Evolutionary conservation across 225 moss, liverwort and hornwort genomes (phyloP).

Genomic region (Marchantia polymorpha): DNA sequence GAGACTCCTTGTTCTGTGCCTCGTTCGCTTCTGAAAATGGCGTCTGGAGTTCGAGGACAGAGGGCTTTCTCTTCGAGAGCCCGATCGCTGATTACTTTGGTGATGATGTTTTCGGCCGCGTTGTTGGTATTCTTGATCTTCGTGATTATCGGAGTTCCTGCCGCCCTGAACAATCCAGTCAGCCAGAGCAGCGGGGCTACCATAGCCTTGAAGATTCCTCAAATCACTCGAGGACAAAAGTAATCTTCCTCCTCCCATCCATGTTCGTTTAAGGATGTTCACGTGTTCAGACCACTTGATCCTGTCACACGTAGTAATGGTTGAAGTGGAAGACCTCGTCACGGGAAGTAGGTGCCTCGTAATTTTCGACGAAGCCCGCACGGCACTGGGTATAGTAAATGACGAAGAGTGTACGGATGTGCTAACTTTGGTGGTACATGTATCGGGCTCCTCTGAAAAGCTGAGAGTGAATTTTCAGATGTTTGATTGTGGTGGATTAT

Average conservation of each 20-base stretch:
- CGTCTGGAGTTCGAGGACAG: constrained; percentile 32
- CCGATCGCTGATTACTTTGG: constrained; percentile 34
- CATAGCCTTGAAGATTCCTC: constrained; percentile 40
- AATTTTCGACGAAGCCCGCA: too few relatives aligned
- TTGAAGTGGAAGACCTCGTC: too few relatives aligned
- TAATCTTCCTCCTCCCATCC: constrained; percentile 16
- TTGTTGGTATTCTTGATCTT: constrained; percentile 42
- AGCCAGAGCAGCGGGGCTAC: constrained; percentile 33
- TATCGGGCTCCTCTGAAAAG: too few relatives aligned
- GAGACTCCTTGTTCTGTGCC: neutral
- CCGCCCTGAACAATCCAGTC: constrained; percentile 8
- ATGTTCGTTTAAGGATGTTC: neutral
- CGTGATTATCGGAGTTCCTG: constrained; percentile 37
- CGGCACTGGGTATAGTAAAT: too few relatives aligned
- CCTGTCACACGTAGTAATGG: too few relatives aligned
- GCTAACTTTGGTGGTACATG: too few relatives aligned
- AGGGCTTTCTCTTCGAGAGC: constrained; percentile 36
- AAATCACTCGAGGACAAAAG: constrained; percentile 8
- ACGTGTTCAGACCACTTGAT: neutral
- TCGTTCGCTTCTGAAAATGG: constrained; percentile 24
- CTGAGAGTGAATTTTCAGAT: too few relatives aligned
- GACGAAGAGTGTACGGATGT: too few relatives aligned
- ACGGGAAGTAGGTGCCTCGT: too few relatives aligned
- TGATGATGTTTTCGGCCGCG: constrained; percentile 45
- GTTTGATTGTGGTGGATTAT: too few relatives aligned